Base-by-base conservation (phyloP, 2,329 filamentous ascomycete species). In the Aspergillus hortae region DNA sequence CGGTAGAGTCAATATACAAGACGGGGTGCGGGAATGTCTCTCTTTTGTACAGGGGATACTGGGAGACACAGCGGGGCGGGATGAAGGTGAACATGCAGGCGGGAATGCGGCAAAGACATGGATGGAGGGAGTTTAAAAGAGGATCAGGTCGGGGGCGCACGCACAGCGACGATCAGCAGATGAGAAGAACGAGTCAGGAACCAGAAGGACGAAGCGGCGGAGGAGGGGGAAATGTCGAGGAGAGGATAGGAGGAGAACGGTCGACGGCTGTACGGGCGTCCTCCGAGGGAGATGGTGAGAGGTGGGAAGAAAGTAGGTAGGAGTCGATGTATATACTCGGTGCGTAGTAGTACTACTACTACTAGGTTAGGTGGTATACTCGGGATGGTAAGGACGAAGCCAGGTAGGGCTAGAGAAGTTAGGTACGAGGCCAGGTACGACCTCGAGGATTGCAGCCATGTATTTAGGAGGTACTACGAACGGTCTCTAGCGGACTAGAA, bases 71-170 rank as follows among this genome's bases (percentile, higher is more conserved):
- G 52, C 48, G 32, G 47, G 50, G 45, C 43, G 40, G 40, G 35
- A 46, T 25, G 49, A 40, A 49, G 46, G 44, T 15, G 46, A 38
- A 35, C 33, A 46, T 23, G 44, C 51, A 46, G 51, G 56, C 48
- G 40, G 23, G 42, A 48, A 57, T 62, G 64, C 62, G 59, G 60
- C 57, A 61, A 60, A 65, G 59, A 64, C 59, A 61, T 63, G 59
- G 56, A 42, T 42, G 19, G 56, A 54, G 51, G 57, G 58, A 61
- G 57, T 65, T n/a, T 63, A 57, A 63, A 56, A 56, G 54, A 49
- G 41, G 56, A 54, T 49, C 54, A 56, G 56, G 40, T 52, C 49
- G 51, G 54, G 32, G 53, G 46, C 51, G 47, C 52, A 56, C 49
- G 51, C 55, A 56, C 60, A 60, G 56, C 53, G 55, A 58, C 46